These are phyloP conservation scores for Lantana camara DNA, from an alignment of 257 asterid species.

Conservation along the genomic window DNA sequence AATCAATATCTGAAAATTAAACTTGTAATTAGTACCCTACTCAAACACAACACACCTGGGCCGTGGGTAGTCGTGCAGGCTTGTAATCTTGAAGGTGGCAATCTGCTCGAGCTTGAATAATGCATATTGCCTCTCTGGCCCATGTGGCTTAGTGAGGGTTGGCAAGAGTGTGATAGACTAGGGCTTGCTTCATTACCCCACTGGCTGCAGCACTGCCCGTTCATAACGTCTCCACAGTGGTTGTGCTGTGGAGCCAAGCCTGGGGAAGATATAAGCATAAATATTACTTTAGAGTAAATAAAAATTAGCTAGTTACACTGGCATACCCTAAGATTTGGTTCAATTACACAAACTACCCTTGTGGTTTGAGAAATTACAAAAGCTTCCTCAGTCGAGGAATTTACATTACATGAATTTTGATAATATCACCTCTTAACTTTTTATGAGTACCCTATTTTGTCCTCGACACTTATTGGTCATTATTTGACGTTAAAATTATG, in stretches of 20 bases:
- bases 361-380: no score
- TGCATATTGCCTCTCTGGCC: constrained; percentile 15
- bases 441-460: no score
- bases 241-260: constrained; percentile 18
- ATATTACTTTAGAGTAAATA: constrained; percentile 2
- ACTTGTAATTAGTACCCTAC: background rate
- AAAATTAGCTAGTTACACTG: no score
- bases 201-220: constrained; percentile 18
- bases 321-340: no score
- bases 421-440: no score
- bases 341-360: no score
- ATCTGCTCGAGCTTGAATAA: constrained; percentile 23
- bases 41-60: constrained; percentile 24
- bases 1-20: background rate
- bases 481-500: no score
- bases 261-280: constrained; percentile 2
- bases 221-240: constrained; percentile 9
- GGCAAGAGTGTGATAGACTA: constrained; percentile 14
- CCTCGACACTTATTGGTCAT: no score
- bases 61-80: constrained; percentile 15
- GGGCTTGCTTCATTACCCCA: constrained; percentile 14
- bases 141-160: constrained; percentile 17
- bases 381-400: no score
- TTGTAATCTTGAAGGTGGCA: constrained; percentile 23
- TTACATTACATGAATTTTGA: no score